Base-by-base conservation (phyloP, 176 grass and related monocot species). In the Areca catechu region DNA sequence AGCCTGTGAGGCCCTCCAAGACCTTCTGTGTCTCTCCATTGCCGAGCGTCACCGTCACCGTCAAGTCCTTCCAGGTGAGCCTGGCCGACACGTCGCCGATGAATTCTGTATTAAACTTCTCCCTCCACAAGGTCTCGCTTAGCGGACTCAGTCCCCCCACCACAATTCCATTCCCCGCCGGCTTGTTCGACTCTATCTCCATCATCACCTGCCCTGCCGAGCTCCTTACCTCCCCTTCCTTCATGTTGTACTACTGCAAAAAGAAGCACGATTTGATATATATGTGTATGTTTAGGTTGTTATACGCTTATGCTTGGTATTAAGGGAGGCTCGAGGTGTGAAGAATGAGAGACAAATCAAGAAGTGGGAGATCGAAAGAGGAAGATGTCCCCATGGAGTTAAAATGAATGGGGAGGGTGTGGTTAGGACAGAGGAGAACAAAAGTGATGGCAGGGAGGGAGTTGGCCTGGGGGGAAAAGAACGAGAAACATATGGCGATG, bases 41-140 rank as follows among this genome's bases (percentile, higher is more conserved):
- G 30, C 58, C 62, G 1, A 98, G 64, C 54, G 81, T 83, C 25
- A 98, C 93, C 50, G 78, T 85, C 51, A 92, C 93, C 4, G 93
- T 76, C 62, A 98, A 75, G 65, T 98, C 93, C 24, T 81, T 76
- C 93, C 93, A 98, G 24, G 93, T 89, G 20, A 98, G 87, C 53
- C 93, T 70, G 47, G 93, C 88, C 12, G 81, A 98, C 47, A 92
- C 79, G 71, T 98, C 93, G 1, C 93, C 88, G 22, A 92, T 71
- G 70, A 89, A 43, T 23, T 62, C 89, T 15, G 56, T 65, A 34
- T 62, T 70, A 15, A 77, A 49, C 82, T 66, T 63, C 56, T 92
- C 87, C 66, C 72, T 77, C 93, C 93, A 92, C 58, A 98, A 83
- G n/a, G 93, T 92, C 78, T 97, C 93, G 62, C 93, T 98, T 1